A percentile compares a stretch with the other conserved stretches of the same genome.
phyloP scores from a whole-genome alignment of 2,329 filamentous ascomycete genomes.

The Alternaria rosae region DNA sequence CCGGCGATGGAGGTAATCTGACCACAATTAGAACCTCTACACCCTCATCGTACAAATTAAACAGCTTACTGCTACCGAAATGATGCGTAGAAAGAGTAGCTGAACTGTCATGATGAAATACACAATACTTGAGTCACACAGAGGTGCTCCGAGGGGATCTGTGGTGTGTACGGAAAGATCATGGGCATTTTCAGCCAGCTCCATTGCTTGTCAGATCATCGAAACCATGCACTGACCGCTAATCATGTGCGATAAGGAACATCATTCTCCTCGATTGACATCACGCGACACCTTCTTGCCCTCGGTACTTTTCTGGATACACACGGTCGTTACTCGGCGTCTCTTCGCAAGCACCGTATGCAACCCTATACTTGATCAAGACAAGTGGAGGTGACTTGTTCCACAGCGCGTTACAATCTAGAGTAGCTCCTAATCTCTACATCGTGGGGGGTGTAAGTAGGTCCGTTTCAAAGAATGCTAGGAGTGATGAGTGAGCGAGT shows the following conservation, averaged over 20 bases:
- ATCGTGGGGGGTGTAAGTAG: neutral
- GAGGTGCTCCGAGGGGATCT: neutral
- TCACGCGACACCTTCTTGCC: slow-evolving; percentile 14
- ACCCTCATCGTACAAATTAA: neutral
- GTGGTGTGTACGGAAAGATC: neutral
- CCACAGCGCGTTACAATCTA: neutral
- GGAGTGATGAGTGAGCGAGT: neutral
- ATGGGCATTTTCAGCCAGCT: neutral
- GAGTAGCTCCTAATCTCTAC: neutral
- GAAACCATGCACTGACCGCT: neutral
- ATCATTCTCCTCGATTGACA: neutral
- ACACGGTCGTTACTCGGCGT: slow-evolving; percentile 25
- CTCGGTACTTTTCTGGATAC: slow-evolving; percentile 43
- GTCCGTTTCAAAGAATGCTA: slow-evolving; percentile 1
- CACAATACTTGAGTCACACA: neutral
- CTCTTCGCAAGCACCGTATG: neutral
- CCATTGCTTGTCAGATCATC: neutral
- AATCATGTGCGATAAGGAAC: neutral
- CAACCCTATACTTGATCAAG: slow-evolving; percentile 7
- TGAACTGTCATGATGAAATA: neutral
- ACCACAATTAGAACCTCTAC: neutral
- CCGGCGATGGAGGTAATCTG: slow-evolving; percentile 1
- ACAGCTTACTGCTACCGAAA: neutral
- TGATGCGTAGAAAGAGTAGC: neutral
- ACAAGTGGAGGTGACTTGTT: neutral